Percentiles rank a stretch among this genome's conserved stretches.
Evolutionary conservation across 1,284 basidiomycete genomes (phyloP).

Genomic region (Ganoderma multipileum): DNA sequence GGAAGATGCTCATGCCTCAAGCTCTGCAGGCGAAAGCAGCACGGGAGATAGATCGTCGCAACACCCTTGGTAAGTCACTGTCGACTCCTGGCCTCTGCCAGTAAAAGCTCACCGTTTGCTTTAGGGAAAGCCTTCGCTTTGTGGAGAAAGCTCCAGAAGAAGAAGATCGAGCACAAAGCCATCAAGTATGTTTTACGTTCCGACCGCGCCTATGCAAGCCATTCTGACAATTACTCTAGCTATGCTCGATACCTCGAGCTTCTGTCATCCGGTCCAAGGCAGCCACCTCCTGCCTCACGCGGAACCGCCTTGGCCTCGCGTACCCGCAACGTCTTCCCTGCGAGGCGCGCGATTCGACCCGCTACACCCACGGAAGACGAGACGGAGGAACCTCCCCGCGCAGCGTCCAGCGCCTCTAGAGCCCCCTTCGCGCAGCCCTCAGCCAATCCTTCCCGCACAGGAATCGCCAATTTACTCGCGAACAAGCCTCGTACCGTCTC

Average conservation of each 20-base stretch:
- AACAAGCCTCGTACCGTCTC: slow-evolving; percentile 23
- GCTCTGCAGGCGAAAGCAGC: slow-evolving; percentile 70
- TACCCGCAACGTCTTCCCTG: slow-evolving; percentile 20
- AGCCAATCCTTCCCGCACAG: slow-evolving; percentile 36
- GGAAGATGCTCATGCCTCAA: slow-evolving; percentile 73
- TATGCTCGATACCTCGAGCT: slow-evolving; percentile 76
- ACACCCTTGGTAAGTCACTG: slow-evolving; percentile 62
- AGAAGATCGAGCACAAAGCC: slow-evolving; percentile 77
- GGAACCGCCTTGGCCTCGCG: slow-evolving; percentile 24
- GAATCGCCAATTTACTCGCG: slow-evolving; percentile 48
- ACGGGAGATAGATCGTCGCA: slow-evolving; percentile 61
- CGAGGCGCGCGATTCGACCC: slow-evolving; percentile 39
- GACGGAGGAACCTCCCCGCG: slow-evolving; percentile 27
- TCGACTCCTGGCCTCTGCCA: not conserved
- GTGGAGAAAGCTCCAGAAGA: slow-evolving; percentile 71
- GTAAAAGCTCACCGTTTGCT: slow-evolving; percentile 18
- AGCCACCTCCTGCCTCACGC: slow-evolving; percentile 23
- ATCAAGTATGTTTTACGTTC: slow-evolving; percentile 67
- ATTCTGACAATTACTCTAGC: slow-evolving; percentile 41
- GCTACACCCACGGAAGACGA: slow-evolving; percentile 38
- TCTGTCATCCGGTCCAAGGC: slow-evolving; percentile 50
- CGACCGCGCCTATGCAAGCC: not conserved
- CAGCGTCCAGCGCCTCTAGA: slow-evolving; percentile 37
- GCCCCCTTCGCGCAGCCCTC: slow-evolving; percentile 35
- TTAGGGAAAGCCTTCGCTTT: slow-evolving; percentile 64